Evolutionary conservation across 768 basidiomycete genomes (phyloP).

Genomic region (Tephrocybe sp.): DNA sequence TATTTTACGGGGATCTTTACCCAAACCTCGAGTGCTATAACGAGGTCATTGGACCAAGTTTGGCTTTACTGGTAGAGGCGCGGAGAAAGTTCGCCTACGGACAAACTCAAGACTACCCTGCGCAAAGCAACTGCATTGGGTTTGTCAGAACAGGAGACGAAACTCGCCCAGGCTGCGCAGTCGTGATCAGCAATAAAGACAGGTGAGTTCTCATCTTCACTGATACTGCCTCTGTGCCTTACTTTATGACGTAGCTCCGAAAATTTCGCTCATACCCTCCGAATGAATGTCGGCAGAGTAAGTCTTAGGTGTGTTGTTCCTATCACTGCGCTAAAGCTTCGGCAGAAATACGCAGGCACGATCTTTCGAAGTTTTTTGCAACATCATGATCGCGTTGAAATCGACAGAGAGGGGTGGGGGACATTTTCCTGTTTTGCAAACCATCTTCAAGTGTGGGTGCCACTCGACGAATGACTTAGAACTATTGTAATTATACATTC

Average conservation of each 20-base stretch:
- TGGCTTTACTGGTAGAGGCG: slow-evolving; percentile 55
- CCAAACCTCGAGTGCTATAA: slow-evolving; percentile 70
- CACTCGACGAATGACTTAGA: slow-evolving; percentile 8
- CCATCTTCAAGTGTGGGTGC: slow-evolving; percentile 61
- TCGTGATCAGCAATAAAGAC: slow-evolving; percentile 66
- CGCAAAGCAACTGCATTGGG: slow-evolving; percentile 65
- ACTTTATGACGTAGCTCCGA: slow-evolving; percentile 24
- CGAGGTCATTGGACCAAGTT: slow-evolving; percentile 45
- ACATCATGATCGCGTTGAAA: slow-evolving; percentile 39
- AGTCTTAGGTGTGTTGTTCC: slow-evolving; percentile 21
- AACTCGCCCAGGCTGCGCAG: slow-evolving; percentile 60
- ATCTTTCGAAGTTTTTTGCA: slow-evolving; percentile 52
- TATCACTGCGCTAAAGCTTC: neutral
- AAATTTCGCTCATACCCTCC: slow-evolving; percentile 42
- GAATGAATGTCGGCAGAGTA: slow-evolving; percentile 69
- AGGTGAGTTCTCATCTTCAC: slow-evolving; percentile 28
- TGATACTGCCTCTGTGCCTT: slow-evolving; percentile 1
- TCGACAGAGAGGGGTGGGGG: slow-evolving; percentile 63
- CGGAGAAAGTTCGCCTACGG: slow-evolving; percentile 75
- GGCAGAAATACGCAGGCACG: slow-evolving; percentile 34
- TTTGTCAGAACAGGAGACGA: slow-evolving; percentile 69
- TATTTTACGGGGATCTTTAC: slow-evolving; percentile 87
- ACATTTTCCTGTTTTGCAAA: slow-evolving; percentile 58
- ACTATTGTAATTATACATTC: neutral
- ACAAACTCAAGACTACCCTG: slow-evolving; percentile 56